These are phyloP conservation scores for Kwoniella sp. DNA, from an alignment of 768 basidiomycete genomes.

Conservation along the genomic window DNA sequence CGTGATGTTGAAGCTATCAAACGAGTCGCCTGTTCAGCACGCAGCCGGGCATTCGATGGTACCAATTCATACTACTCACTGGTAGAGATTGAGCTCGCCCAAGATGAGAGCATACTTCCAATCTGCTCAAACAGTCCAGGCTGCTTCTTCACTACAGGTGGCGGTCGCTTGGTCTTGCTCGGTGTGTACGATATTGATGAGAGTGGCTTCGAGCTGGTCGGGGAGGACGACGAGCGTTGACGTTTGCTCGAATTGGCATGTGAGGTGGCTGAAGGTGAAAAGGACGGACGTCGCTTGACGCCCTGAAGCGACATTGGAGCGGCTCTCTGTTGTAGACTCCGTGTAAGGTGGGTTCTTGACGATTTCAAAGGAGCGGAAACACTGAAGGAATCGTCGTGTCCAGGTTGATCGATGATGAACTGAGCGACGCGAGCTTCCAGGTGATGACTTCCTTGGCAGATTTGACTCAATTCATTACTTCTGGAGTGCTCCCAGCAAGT, in stretches of 20 bases:
- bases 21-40: no score
- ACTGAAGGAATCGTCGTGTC: neutral
- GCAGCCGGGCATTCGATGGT: no score
- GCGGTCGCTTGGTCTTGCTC: neutral
- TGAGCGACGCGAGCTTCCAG: neutral
- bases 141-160: neutral
- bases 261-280: neutral
- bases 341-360: neutral
- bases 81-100: neutral
- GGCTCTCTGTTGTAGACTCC: no score
- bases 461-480: no score
- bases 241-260: neutral
- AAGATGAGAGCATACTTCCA: neutral
- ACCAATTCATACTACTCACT: neutral
- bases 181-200: neutral
- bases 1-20: neutral
- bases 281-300: constrained; percentile 10
- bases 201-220: neutral
- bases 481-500: no score
- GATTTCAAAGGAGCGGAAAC: neutral
- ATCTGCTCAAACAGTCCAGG: neutral
- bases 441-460: neutral
- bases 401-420: constrained; percentile 2
- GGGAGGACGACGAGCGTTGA: neutral
- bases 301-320: constrained; percentile 8